These are phyloP conservation scores for Botrytis elliptica DNA, from an alignment of 2,329 filamentous ascomycete genomes.

Conservation along the genomic window DNA sequence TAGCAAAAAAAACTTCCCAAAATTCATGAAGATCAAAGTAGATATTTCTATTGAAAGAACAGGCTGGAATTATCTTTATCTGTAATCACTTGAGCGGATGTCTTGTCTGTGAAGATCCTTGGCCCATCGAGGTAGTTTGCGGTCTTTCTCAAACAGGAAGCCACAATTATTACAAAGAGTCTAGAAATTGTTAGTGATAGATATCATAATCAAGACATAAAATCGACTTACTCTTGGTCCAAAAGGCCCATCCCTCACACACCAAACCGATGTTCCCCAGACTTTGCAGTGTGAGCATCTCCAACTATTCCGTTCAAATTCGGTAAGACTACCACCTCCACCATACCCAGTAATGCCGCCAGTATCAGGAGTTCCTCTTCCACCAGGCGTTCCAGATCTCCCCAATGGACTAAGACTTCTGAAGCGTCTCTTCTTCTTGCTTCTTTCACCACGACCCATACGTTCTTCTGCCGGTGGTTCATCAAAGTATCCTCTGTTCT, in stretches of 20 bases:
- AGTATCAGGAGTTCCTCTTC: conserved; percentile 77
- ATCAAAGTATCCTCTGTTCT: conserved; percentile 46
- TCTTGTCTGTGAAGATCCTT: conserved; percentile 60
- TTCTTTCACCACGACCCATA: conserved; percentile 87
- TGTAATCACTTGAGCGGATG: conserved; percentile 36
- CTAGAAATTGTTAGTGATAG: conserved; percentile 40
- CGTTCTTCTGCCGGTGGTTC: conserved; percentile 65
- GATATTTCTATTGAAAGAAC: conserved; percentile 15
- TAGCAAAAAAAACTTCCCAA: conserved; percentile 4
- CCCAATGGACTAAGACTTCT: conserved; percentile 80
- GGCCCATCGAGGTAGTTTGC: conserved; percentile 75
- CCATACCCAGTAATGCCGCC: conserved; percentile 68
- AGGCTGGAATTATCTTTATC: conserved; percentile 28
- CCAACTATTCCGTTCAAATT: conserved; percentile 80
- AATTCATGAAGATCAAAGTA: conserved; percentile 26
- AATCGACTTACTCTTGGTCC: conserved; percentile 70
- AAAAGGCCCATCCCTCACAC: conserved; percentile 83
- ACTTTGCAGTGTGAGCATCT: conserved; percentile 84
- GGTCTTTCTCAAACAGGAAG: conserved; percentile 82
- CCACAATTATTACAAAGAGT: conserved; percentile 93
- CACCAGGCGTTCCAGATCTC: conserved; percentile 65
- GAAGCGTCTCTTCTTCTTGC: conserved; percentile 93
- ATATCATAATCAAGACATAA: not conserved
- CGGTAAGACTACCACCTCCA: conserved; percentile 60
- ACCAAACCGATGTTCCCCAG: conserved; percentile 91